Evolutionary conservation across 2,329 filamentous ascomycete genomes (phyloP), one percentile per base, ranked within the genome.

Genomic region (Cladophialophora immunda): DNA sequence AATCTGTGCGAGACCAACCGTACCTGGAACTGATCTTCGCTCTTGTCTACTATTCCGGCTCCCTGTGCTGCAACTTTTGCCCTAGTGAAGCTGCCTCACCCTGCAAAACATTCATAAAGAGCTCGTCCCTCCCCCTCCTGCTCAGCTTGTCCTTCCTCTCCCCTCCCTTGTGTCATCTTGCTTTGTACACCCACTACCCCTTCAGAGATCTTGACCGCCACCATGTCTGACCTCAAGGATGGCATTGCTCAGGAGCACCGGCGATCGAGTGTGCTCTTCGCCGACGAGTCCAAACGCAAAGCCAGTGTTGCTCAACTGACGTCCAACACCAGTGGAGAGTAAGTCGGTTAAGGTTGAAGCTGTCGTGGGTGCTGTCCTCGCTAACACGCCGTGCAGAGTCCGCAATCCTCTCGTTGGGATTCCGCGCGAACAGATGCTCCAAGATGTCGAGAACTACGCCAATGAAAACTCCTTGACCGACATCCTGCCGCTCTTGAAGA

Each of bases 401-500:
- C 65, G 64, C 36, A 78, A 78, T 54, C 76, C 76, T 62, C 70
- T 78, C 4, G 61, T 71, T 6, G 76, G 73, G 11, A 76, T 78
- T 36, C 72, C 76, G 19, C 75, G 74, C 58, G 72, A 72, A 2
- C 71, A 73, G 45, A 66, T 77, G 22, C 66, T 76, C 3, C 59
- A 56, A 8, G 75, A 77, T 58, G 73, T 76, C 38, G 74, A 76
- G 52, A 63, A 67, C 8, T 77, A 74, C 73, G 89, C 88, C 45
- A 79, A 81, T 15, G 79, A 84, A 50, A 86, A 90, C 71, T 83
- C 83, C 27, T 81, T 93, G 29, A 77, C 80, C 1, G 85, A 90
- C 62, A 83, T 90, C 70, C 78, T 87, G 2, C 78, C 81, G 3
- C 75, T 90, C 17, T 82, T 93, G 59, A 82, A 85, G 59, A 90